These are phyloP conservation scores for Kwoniella heveanensis DNA, from an alignment of 768 basidiomycete genomes.

Conservation along the genomic window DNA sequence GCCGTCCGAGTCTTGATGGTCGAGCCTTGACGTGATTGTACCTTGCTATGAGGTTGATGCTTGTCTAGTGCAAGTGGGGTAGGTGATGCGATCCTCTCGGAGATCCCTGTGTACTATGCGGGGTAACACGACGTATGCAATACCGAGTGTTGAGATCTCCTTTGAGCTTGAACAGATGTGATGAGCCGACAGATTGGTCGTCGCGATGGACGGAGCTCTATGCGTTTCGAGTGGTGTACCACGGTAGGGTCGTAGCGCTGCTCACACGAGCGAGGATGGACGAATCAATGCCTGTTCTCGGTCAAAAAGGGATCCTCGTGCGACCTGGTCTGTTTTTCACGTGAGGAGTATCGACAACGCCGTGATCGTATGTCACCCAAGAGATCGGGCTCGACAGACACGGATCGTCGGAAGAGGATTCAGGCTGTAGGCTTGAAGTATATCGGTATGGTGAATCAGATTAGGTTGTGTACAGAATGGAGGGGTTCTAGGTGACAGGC, in stretches of 20 bases:
- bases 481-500: too few relatives aligned
- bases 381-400: background rate
- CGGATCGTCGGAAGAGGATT: background rate
- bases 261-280: slow-evolving; percentile 17
- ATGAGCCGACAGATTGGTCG: too few relatives aligned
- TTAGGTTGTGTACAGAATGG: too few relatives aligned
- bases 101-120: background rate
- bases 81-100: background rate
- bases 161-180: too few relatives aligned
- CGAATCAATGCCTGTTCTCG: slow-evolving; percentile 4
- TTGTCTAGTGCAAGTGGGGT: too few relatives aligned
- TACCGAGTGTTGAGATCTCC: background rate
- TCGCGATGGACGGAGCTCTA: too few relatives aligned
- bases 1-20: background rate
- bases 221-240: too few relatives aligned
- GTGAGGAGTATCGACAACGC: too few relatives aligned
- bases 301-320: background rate
- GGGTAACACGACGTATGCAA: background rate
- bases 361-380: too few relatives aligned
- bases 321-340: background rate
- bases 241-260: background rate
- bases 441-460: too few relatives aligned
- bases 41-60: too few relatives aligned
- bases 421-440: too few relatives aligned
- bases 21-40: background rate